A percentile compares a stretch with the other conserved stretches of the same genome.
Conservation (phyloP, 352 stramenopile species). For the Phytopythium aichiense region DNA sequence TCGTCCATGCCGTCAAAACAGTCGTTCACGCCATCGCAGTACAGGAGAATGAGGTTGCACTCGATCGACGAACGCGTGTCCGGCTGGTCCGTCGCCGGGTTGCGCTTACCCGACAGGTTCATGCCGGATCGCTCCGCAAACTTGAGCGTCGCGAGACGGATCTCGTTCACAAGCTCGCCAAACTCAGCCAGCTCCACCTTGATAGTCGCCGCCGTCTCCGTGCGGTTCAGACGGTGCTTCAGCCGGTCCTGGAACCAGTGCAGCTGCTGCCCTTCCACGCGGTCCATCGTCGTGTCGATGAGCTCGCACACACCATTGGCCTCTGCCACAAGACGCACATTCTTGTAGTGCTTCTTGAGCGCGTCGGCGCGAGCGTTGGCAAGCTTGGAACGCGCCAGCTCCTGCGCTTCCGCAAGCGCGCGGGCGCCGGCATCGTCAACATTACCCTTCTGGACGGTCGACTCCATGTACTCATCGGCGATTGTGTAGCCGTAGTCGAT, state of each 20-base stretch:
- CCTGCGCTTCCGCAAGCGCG: constrained; percentile 62
- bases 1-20: constrained; percentile 78
- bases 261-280: constrained; percentile 65
- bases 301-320: constrained; percentile 76
- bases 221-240: constrained; percentile 65
- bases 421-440: constrained; percentile 65
- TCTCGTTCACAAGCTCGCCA: constrained; percentile 75
- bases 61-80: constrained; percentile 80
- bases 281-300: constrained; percentile 71
- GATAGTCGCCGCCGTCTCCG: constrained; percentile 79
- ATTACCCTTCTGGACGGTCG: constrained; percentile 59
- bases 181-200: constrained; percentile 85
- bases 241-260: constrained; percentile 74
- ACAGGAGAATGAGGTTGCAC: constrained; percentile 51
- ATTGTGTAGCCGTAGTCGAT: constrained; percentile 81
- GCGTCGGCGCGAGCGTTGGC: constrained; percentile 72
- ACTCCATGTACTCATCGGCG: constrained; percentile 76
- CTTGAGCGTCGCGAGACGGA: constrained; percentile 69
- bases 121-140: constrained; percentile 85
- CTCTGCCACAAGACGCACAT: constrained; percentile 73
- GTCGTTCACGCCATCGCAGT: constrained; percentile 64
- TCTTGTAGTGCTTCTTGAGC: constrained; percentile 88
- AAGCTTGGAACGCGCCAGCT: constrained; percentile 51
- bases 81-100: constrained; percentile 52
- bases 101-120: constrained; percentile 81